phyloP scores from a whole-genome alignment of 257 asterid genomes.

The Solanum bulbocastanum region DNA sequence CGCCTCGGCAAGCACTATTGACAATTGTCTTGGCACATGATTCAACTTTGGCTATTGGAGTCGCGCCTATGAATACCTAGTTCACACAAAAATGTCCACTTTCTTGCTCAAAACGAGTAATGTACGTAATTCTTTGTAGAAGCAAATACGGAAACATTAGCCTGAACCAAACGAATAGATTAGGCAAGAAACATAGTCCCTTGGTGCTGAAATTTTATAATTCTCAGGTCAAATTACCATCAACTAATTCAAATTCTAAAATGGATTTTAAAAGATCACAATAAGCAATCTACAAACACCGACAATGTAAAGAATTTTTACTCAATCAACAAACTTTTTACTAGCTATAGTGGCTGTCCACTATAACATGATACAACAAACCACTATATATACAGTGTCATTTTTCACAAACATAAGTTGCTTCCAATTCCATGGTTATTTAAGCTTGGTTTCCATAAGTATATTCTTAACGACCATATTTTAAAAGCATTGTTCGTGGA shows the following conservation, averaged over 20 bases:
- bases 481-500: not conserved
- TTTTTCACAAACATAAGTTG: not conserved
- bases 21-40: constrained; percentile 18
- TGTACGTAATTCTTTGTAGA: not conserved
- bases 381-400: not conserved
- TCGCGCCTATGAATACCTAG: constrained; percentile 9
- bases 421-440: not conserved
- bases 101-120: not conserved
- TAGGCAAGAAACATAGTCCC: not conserved
- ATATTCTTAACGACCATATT: not conserved
- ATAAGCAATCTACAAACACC: not conserved
- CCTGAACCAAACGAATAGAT: not conserved
- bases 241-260: no score
- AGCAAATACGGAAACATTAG: not conserved
- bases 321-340: not conserved
- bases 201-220: not conserved
- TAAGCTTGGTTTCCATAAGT: not conserved
- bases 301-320: not conserved
- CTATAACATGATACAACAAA: not conserved
- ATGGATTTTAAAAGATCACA: not conserved
- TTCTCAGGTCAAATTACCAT: no score
- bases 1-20: constrained; percentile 19
- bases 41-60: constrained; percentile 12
- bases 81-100: not conserved
- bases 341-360: not conserved